Evolutionary conservation across 1,284 basidiomycete species (phyloP), one percentile per base, ranked within the genome.

Genomic region (Fomitopsis pinicola): DNA sequence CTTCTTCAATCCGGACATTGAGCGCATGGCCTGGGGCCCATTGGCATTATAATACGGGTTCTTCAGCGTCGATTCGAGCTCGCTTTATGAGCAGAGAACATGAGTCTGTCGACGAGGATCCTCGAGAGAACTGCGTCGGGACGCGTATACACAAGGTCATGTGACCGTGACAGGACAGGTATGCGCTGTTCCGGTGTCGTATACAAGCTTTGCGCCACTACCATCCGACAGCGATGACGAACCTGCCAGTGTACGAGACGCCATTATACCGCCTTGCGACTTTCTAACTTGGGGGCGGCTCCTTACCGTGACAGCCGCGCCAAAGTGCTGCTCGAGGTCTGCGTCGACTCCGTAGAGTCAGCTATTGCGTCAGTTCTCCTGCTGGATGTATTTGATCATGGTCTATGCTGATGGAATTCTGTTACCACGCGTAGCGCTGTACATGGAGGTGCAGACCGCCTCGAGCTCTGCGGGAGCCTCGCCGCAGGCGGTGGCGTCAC

Each of bases 391-490:
- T 14, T 35, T 54, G 30, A 2, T 33, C 30, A 33, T 53, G 26
- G 15, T 15, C 19, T 22, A 53, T 19, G 55, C 38, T 59, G 46
- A 35, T 48, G 55, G n/a, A 42, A 7, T 1, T 35, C 30, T 44
- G 17, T 53, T 44, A 22, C 22, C 38, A 33, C 30, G 30, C 35
- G 6, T 69, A 92, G 91, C 66, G 90, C 91, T 36, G 76, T 83
- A 10, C 70, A 73, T 36, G 90, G 83, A 35, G 89, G 90, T 8
- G 89, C 90, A 48, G 79, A 89, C 71, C 80, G 91, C 61, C 80
- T 94, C 26, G 92, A 94, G 71, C 74, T 94, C n/a, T 94, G 92
- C 69, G 82, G 80, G 7, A 90, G 87, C 68, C 77, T 94, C 56
- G 82, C 80, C 36, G 68, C 84, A 42, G 91, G 89, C 26, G 92